These are phyloP conservation scores for Stenogyne calaminthoides DNA, from an alignment of 305 asterid genomes.

Conservation along the genomic window DNA sequence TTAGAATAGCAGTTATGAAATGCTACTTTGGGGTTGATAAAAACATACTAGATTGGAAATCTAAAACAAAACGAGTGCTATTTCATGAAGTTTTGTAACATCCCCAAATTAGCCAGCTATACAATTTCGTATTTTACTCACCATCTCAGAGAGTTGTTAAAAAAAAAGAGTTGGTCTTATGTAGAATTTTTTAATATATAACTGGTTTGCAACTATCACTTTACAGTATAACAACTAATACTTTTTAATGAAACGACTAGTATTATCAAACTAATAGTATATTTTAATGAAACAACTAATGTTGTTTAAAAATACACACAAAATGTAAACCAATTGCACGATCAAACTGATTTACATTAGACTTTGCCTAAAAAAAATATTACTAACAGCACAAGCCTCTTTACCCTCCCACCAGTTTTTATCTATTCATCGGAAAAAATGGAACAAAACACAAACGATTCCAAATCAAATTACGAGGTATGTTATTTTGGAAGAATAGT, in stretches of 20 bases:
- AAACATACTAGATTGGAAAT: neutral
- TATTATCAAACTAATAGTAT: no score
- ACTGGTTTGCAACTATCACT: no score
- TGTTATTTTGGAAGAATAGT: constrained; percentile 7
- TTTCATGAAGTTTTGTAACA: neutral
- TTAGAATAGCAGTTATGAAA: constrained; percentile 32
- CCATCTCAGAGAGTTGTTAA: neutral
- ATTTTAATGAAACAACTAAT: no score
- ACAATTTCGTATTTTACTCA: constrained; percentile 1
- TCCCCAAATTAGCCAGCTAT: neutral
- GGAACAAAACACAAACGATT: neutral
- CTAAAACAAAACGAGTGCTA: neutral
- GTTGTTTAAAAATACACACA: no score
- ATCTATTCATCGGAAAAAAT: neutral
- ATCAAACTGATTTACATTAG: no score
- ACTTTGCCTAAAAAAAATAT: neutral
- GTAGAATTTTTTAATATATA: no score
- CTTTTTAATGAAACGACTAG: no score
- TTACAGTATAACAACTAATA: no score
- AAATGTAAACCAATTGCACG: no score
- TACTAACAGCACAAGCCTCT: neutral
- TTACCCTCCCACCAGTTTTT: neutral
- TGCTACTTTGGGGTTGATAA: constrained; percentile 4
- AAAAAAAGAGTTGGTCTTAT: no score
- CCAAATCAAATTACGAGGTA: constrained; percentile 7